A percentile compares a stretch with the other conserved stretches of the same genome.
These are phyloP conservation scores for Solanum piurae DNA, from an alignment of 257 asterid species.

Conservation along the genomic window DNA sequence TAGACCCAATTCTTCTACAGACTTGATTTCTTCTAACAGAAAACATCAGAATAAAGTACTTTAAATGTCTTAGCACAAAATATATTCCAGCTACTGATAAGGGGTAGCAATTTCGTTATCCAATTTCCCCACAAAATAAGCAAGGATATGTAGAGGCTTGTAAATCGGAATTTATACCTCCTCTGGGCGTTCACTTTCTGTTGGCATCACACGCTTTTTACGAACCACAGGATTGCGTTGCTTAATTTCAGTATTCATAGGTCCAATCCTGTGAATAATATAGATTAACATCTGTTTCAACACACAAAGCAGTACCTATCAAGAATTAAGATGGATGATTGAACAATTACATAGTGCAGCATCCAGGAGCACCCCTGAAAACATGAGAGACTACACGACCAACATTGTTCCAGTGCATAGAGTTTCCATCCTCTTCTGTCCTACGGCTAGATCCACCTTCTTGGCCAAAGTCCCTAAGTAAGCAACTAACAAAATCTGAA, in stretches of 20 bases:
- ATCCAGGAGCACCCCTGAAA: slow-evolving; percentile 61
- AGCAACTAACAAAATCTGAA: slow-evolving; percentile 55
- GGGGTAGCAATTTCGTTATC: not conserved
- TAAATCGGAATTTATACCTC: slow-evolving; percentile 33
- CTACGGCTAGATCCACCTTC: slow-evolving; percentile 45
- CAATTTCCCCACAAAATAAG: not conserved
- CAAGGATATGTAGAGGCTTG: not conserved
- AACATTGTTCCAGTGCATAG: slow-evolving; percentile 58
- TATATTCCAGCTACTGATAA: not conserved
- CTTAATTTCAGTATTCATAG: slow-evolving; percentile 80
- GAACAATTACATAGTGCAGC: slow-evolving; percentile 55
- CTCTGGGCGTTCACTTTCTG: slow-evolving; percentile 63
- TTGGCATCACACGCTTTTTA: slow-evolving; percentile 46
- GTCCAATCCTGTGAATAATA: slow-evolving; percentile 64
- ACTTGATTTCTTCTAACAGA: not conserved
- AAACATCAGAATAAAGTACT: not conserved
- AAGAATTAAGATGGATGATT: not conserved
- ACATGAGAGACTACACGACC: slow-evolving; percentile 53
- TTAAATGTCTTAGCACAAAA: not conserved
- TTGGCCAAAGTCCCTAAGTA: slow-evolving; percentile 57
- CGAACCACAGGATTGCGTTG: slow-evolving; percentile 52
- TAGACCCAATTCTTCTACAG: not conserved
- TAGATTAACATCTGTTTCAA: not conserved
- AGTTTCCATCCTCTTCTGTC: slow-evolving; percentile 27
- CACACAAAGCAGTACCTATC: not conserved